Conservation (phyloP, 2,329 filamentous ascomycete species). For the Macrophomina phaseolina region DNA sequence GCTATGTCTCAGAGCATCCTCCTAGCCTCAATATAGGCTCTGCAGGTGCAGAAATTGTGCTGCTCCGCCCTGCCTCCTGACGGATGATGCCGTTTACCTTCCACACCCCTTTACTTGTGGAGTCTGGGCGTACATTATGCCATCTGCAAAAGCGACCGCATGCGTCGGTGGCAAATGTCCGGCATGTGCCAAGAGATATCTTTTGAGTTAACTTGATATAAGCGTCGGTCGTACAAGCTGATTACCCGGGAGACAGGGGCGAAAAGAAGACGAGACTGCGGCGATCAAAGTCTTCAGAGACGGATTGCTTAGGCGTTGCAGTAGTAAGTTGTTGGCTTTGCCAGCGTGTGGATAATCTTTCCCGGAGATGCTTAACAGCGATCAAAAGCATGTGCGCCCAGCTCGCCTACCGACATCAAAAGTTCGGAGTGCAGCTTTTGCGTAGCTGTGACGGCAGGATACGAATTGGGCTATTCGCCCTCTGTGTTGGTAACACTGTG, state of each 20-base stretch:
- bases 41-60: background rate
- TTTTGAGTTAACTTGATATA: background rate
- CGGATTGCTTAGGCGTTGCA: background rate
- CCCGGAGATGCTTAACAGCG: background rate
- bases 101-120: background rate
- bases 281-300: constrained; percentile 7
- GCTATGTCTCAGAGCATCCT: background rate
- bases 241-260: background rate
- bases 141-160: background rate
- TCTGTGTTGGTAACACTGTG: no score
- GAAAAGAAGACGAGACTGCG: background rate
- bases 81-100: background rate
- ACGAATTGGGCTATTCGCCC: background rate
- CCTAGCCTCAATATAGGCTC: background rate
- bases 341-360: background rate
- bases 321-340: background rate
- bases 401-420: background rate
- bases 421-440: background rate
- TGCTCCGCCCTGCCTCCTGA: background rate
- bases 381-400: background rate
- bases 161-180: background rate
- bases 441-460: background rate
- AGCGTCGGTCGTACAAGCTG: background rate
- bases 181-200: no score
- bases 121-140: background rate